Conservation (phyloP, 2,329 filamentous ascomycete genomes). For the Westerdykella sp. region DNA sequence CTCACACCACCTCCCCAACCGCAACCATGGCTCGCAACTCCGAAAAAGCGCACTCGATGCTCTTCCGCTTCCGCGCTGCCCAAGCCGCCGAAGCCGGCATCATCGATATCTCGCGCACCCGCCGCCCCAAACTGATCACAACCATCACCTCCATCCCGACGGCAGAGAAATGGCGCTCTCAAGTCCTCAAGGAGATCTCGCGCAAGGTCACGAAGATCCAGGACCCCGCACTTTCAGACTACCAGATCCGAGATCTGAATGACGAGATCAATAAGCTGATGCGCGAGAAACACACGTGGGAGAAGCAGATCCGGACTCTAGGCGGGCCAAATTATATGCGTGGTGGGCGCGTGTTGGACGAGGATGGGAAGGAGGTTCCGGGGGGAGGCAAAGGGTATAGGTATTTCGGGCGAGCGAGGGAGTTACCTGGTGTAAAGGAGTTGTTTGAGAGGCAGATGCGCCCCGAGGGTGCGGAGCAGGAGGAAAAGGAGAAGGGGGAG, state of each 20-base stretch:
- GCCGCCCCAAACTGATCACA: constrained; percentile 86
- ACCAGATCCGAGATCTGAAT: constrained; percentile 94
- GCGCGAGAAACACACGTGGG: constrained; percentile 99
- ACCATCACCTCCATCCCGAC: constrained; percentile 74
- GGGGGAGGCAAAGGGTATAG: constrained; percentile 82
- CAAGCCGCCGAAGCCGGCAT: constrained; percentile 95
- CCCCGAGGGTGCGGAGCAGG: constrained; percentile 41
- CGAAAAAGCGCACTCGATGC: constrained; percentile 99
- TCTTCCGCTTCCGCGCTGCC: constrained; percentile 97
- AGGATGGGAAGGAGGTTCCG: constrained; percentile 51
- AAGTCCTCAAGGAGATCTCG: constrained; percentile 93
- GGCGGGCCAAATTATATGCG: constrained; percentile 98
- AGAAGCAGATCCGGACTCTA: constrained; percentile 88
- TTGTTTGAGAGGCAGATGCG: constrained; percentile 44
- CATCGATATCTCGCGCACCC: constrained; percentile 83
- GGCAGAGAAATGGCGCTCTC: constrained; percentile 97
- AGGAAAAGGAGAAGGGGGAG: constrained; percentile 58
- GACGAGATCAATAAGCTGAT: constrained; percentile 99
- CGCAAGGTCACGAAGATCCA: constrained; percentile 97
- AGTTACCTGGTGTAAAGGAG: constrained; percentile 93
- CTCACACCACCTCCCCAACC: constrained; percentile 10
- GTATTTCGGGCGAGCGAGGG: constrained; percentile 75
- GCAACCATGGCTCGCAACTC: constrained; percentile 73
- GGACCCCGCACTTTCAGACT: constrained; percentile 84
- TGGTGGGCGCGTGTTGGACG: constrained; percentile 49